Conservation (phyloP, 148 eudicot species). For the Silene latifolia region DNA sequence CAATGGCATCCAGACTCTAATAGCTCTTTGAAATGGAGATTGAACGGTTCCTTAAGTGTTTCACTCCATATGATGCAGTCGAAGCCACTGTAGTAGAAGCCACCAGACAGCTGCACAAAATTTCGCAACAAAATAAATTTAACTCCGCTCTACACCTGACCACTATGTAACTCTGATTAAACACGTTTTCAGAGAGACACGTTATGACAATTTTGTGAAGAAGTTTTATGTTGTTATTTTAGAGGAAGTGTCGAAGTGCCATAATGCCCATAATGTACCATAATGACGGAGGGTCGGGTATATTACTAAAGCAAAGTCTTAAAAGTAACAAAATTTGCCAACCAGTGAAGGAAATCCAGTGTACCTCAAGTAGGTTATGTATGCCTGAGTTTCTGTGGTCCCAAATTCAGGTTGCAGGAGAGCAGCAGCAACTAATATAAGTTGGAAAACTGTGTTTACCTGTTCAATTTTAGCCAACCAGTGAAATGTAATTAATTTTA, state of each 20-base stretch:
- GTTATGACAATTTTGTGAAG: not conserved
- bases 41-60: constrained; percentile 46
- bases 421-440: constrained; percentile 73
- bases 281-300: not conserved
- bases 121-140: not conserved
- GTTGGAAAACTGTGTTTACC: constrained; percentile 92
- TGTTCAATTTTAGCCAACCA: constrained; percentile 22
- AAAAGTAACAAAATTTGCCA: too few species aligned
- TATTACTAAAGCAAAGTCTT: not conserved
- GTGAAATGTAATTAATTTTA: constrained; percentile 1
- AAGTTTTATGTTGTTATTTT: not conserved
- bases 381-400: constrained; percentile 54
- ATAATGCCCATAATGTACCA: not conserved
- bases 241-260: too few species aligned
- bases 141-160: not conserved
- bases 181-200: too few species aligned
- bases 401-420: constrained; percentile 95
- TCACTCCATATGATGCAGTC: constrained; percentile 80
- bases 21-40: constrained; percentile 24
- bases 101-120: constrained; percentile 74
- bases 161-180: not conserved
- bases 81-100: constrained; percentile 86
- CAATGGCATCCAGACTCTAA: constrained; percentile 10
- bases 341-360: too few species aligned
- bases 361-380: constrained; percentile 80